phyloP scores from a whole-genome alignment of 139 green algal species.

The Pseudopediastrum boryanum region DNA sequence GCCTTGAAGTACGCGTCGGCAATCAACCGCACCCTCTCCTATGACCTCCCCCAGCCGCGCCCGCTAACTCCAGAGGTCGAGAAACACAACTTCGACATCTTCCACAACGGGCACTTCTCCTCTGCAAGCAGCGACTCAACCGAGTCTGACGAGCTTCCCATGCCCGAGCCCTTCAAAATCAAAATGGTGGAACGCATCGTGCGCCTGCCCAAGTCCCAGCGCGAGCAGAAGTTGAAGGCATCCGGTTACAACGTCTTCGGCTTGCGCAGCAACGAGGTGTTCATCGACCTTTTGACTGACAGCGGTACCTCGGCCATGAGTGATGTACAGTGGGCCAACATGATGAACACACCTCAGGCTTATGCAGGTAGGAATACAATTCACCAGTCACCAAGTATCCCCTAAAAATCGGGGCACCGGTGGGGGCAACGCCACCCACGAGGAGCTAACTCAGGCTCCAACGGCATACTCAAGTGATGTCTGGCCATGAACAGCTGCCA shows the following conservation, averaged over 20 bases:
- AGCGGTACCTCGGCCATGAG: slow-evolving; percentile 39
- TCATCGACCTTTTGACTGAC: slow-evolving; percentile 40
- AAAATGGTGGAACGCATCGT: slow-evolving; percentile 37
- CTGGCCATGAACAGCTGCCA: too few relatives aligned
- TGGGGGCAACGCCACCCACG: too few relatives aligned
- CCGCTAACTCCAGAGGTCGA: neutral
- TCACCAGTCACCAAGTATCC: too few relatives aligned
- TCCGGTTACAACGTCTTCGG: slow-evolving; percentile 38
- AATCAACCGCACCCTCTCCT: slow-evolving; percentile 7
- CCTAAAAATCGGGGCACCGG: too few relatives aligned
- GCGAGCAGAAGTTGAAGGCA: neutral
- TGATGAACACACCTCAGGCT: slow-evolving; percentile 35
- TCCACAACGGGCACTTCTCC: neutral
- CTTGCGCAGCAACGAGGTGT: slow-evolving; percentile 37
- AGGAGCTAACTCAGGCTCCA: too few relatives aligned
- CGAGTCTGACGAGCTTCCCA: neutral
- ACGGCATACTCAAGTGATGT: too few relatives aligned
- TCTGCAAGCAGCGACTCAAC: neutral
- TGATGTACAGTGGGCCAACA: slow-evolving; percentile 37
- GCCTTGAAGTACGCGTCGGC: neutral
- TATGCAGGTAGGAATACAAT: slow-evolving; percentile 11
- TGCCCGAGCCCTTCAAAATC: slow-evolving; percentile 28
- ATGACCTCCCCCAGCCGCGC: slow-evolving; percentile 19
- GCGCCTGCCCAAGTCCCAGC: slow-evolving; percentile 12
- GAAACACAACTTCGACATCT: neutral